Evolutionary conservation across 257 asterid genomes (phyloP).

Genomic region (Lithospermum erythrorhizon): DNA sequence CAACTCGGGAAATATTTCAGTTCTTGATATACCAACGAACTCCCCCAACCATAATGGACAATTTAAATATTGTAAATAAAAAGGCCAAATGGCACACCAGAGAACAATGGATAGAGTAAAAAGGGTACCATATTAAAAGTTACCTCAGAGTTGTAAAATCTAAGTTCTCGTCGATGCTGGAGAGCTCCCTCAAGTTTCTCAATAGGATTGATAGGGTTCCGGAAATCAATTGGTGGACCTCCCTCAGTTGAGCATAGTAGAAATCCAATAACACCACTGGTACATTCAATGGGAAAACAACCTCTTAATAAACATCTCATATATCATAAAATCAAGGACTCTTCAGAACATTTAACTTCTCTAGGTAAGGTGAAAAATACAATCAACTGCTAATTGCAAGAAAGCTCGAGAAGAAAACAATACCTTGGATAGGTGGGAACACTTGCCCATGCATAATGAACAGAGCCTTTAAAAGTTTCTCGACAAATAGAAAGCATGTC

Average conservation of each 20-base stretch:
- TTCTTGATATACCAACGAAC: too few relatives aligned
- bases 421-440: slow-evolving; percentile 98
- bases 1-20: too few relatives aligned
- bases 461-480: slow-evolving; percentile 75
- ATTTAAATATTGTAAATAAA: too few relatives aligned
- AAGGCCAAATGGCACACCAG: background rate
- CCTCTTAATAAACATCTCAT: slow-evolving; percentile 1
- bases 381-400: background rate
- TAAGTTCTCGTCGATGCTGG: slow-evolving; percentile 50
- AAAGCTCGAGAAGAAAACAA: background rate
- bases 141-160: slow-evolving; percentile 89
- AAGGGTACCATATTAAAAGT: background rate
- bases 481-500: slow-evolving; percentile 72
- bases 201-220: slow-evolving; percentile 83
- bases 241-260: slow-evolving; percentile 81
- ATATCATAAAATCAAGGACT: background rate
- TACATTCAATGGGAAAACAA: slow-evolving; percentile 13
- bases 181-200: slow-evolving; percentile 73
- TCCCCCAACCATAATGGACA: background rate
- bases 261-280: slow-evolving; percentile 87
- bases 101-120: too few relatives aligned
- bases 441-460: slow-evolving; percentile 86
- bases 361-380: background rate
- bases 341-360: background rate
- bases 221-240: slow-evolving; percentile 58